Evolutionary conservation across 2,329 filamentous ascomycete genomes (phyloP), one percentile per base, ranked within the genome.

Genomic region (Paecilomyces sp.): DNA sequence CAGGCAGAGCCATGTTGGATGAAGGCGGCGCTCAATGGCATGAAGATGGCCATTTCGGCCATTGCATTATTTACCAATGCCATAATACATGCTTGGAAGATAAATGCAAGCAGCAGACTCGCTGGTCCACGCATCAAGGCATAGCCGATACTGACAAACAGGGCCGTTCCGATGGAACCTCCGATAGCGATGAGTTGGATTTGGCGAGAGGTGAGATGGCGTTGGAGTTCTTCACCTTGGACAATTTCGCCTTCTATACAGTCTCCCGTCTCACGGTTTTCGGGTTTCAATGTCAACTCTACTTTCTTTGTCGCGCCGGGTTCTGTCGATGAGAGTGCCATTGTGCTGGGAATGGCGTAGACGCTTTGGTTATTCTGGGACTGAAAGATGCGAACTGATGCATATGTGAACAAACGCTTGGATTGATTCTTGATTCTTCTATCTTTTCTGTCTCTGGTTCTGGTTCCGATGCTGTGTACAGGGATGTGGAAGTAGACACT

Each of bases 1-100:
- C 76, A 80, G 63, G 75, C 71, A 18, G 75, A 70, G 11, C 73
- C 76, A 54, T 78, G 66, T 13, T 74, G 73, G 54, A 79, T 72
- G 57, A 78, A 78, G 0, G 71, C 74, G 31, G 73, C 72, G 22
- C 71, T 71, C 5, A 80, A 72, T 13, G 78, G 78, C 64, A 75
- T 70, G 28, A 74, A 77, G 4, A 71, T 75, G 15, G 72, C 70
- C 77, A 80, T 79, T 62, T 81, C 79, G 41, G 78, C 78, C 47
- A 51, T 24, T n/a, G 5, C 18, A 25, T 25, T 53, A 11, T 53
- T 53, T 12, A 53, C 51, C 18, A 15, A n/a, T 30, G 9, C 22
- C 24, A 53, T 22, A 8, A 28, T 15, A 33, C 11, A 53, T 25
- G 51, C 51, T 6, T 13, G 22, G 22, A 25, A 24, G 51, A 53